These are phyloP conservation scores for Kregervanrija delftensis DNA, from an alignment of 805 yeast species.

Conservation along the genomic window DNA sequence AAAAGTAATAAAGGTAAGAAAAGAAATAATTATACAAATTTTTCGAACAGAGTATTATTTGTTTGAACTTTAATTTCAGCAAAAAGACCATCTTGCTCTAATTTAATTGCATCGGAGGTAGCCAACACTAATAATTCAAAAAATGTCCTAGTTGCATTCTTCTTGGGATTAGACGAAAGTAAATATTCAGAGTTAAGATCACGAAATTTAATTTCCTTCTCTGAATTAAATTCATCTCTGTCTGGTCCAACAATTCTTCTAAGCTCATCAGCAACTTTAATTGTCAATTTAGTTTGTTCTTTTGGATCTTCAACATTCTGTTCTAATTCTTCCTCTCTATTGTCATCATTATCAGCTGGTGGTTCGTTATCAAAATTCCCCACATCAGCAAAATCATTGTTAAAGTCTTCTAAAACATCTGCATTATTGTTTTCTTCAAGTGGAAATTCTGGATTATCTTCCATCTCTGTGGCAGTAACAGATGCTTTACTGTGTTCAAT, in stretches of 20 bases:
- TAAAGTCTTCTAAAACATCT: slow-evolving; percentile 10
- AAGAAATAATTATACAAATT: slow-evolving; percentile 12
- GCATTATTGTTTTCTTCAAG: slow-evolving; percentile 11
- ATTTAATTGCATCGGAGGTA: slow-evolving; percentile 59
- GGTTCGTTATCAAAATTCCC: slow-evolving; percentile 13
- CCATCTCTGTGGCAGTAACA: slow-evolving; percentile 16
- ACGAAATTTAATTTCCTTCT: slow-evolving; percentile 34
- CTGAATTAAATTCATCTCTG: slow-evolving; percentile 10
- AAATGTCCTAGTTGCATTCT: slow-evolving; percentile 66
- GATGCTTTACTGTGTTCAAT: slow-evolving; percentile 5
- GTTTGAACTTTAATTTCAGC: slow-evolving; percentile 47
- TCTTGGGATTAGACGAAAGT: slow-evolving; percentile 34
- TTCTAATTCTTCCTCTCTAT: slow-evolving; percentile 11
- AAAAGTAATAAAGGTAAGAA: neutral
- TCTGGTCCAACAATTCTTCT: slow-evolving; percentile 16
- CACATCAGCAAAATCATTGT: slow-evolving; percentile 17
- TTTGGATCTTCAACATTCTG: slow-evolving; percentile 13
- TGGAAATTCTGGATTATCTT: slow-evolving; percentile 8
- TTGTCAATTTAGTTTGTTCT: slow-evolving; percentile 39
- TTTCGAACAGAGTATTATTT: slow-evolving; percentile 11
- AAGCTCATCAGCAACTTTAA: slow-evolving; percentile 44
- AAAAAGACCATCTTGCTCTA: slow-evolving; percentile 55
- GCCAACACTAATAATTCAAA: slow-evolving; percentile 81
- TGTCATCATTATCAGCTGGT: slow-evolving; percentile 11
- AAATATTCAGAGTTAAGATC: slow-evolving; percentile 30